phyloP scores from a whole-genome alignment of 1,139 yeast genomes.

The Tardiomyces blankii region DNA sequence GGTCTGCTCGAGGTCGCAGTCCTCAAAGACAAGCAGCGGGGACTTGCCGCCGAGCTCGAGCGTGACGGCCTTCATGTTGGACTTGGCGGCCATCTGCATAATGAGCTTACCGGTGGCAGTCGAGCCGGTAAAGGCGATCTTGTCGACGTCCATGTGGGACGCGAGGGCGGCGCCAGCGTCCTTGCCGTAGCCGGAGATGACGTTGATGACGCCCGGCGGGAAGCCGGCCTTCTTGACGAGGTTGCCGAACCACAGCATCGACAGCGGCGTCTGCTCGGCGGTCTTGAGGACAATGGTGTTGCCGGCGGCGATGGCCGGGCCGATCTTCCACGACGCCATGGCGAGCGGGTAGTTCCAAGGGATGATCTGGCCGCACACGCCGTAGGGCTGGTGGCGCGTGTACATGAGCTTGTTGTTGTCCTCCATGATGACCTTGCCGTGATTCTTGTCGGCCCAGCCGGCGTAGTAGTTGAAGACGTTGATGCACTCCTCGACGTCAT shows the following conservation, averaged over 20 bases:
- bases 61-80: conserved; percentile 44
- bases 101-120: conserved; percentile 67
- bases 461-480: conserved; percentile 60
- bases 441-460: conserved; percentile 74
- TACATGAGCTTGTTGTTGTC: conserved; percentile 58
- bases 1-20: conserved; percentile 56
- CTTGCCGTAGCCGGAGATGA: conserved; percentile 63
- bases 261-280: conserved; percentile 73
- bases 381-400: conserved; percentile 73
- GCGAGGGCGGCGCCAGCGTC: conserved; percentile 67
- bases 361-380: conserved; percentile 70
- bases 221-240: conserved; percentile 59
- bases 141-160: conserved; percentile 54
- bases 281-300: conserved; percentile 69
- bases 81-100: conserved; percentile 53
- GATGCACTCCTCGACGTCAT: conserved; percentile 53
- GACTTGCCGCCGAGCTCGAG: conserved; percentile 84
- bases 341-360: conserved; percentile 85
- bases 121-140: conserved; percentile 77
- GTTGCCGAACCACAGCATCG: conserved; percentile 54
- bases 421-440: conserved; percentile 54
- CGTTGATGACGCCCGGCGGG: conserved; percentile 72
- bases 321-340: conserved; percentile 78
- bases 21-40: conserved; percentile 67
- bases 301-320: conserved; percentile 76